Evolutionary conservation across 148 eudicot genomes (phyloP).

Genomic region (Rhododendron molle): DNA sequence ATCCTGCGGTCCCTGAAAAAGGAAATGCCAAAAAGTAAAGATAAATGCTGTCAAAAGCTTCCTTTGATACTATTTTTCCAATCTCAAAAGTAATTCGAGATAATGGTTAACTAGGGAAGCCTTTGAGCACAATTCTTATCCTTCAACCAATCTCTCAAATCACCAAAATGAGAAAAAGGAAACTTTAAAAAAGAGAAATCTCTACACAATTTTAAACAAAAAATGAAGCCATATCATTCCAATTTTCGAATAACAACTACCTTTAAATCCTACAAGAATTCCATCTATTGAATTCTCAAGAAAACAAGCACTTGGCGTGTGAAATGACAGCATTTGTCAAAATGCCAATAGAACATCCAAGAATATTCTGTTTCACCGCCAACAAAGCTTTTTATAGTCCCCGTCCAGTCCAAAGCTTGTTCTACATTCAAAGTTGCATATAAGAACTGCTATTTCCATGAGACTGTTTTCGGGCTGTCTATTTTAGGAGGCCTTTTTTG

Average conservation of each 20-base stretch:
- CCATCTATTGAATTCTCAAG: background rate
- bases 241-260: background rate
- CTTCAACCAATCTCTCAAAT: background rate
- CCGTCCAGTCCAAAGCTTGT: background rate
- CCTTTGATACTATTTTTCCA: background rate
- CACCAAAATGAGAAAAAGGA: background rate
- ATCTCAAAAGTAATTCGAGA: background rate
- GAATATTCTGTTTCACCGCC: background rate
- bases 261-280: background rate
- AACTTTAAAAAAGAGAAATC: background rate
- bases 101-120: background rate
- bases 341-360: constrained; percentile 1
- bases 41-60: background rate
- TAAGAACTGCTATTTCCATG: background rate
- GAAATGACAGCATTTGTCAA: background rate
- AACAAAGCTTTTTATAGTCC: too few species aligned
- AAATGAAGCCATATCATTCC: background rate
- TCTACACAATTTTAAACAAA: background rate
- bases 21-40: background rate
- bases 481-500: background rate
- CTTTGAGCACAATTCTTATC: background rate
- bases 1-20: background rate
- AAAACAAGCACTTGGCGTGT: background rate
- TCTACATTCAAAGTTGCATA: background rate
- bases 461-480: background rate